Evolutionary conservation across 495 filamentous ascomycete genomes (phyloP).

Genomic region (Lentithecium fluviatile): DNA sequence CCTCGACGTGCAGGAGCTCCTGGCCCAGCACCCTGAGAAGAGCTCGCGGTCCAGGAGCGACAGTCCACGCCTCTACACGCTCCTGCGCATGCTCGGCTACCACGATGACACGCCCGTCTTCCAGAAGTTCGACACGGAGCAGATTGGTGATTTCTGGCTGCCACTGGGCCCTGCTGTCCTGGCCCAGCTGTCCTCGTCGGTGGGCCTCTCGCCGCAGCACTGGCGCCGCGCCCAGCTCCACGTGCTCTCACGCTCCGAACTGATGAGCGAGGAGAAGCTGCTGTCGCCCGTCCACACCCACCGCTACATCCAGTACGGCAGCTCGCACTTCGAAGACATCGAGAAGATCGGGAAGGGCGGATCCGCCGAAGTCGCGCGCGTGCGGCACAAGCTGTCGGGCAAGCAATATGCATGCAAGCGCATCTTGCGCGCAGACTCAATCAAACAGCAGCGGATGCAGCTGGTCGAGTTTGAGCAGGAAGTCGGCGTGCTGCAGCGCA

Average conservation of each 20-base stretch:
- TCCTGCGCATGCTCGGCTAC: constrained; percentile 27
- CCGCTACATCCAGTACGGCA: constrained; percentile 7
- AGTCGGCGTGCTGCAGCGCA: constrained; percentile 20
- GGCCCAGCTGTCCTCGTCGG: background rate
- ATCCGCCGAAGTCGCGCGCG: constrained; percentile 16
- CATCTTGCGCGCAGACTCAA: constrained; percentile 4
- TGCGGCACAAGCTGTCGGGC: constrained; percentile 20
- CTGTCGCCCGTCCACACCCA: constrained; percentile 4
- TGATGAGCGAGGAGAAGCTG: constrained; percentile 17
- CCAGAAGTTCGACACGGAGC: constrained; percentile 8
- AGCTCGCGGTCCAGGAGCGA: constrained; percentile 5
- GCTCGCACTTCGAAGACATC: constrained; percentile 16
- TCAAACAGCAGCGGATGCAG: constrained; percentile 9
- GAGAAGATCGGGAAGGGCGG: constrained; percentile 22
- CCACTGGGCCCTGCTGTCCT: constrained; percentile 4
- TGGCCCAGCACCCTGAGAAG: constrained; percentile 15
- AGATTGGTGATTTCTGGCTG: constrained; percentile 20
- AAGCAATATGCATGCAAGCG: constrained; percentile 26
- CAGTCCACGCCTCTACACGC: constrained; percentile 25
- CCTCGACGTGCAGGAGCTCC: constrained; percentile 15
- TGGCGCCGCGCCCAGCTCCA: constrained; percentile 7
- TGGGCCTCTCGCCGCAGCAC: background rate
- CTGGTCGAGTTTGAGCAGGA: constrained; percentile 22
- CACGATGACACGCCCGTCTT: constrained; percentile 10
- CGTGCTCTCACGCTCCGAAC: constrained; percentile 19